phyloP scores from a whole-genome alignment of 1,284 basidiomycete genomes.

The Sutorius eximius region DNA sequence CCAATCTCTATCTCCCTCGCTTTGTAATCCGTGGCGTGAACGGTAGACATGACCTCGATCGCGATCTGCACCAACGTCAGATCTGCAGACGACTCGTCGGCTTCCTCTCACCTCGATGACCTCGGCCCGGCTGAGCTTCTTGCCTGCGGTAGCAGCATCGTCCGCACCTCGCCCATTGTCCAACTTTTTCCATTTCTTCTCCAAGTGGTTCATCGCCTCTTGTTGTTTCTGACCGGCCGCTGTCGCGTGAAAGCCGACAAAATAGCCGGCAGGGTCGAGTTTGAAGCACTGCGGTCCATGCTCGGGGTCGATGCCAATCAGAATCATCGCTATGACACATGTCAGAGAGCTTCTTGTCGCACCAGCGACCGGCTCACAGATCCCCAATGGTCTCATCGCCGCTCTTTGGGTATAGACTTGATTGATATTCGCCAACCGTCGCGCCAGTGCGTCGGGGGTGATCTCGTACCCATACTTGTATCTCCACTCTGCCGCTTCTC shows the following conservation, averaged over 20 bases:
- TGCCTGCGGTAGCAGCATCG: constrained; percentile 68
- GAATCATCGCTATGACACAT: constrained; percentile 77
- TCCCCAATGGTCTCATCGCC: constrained; percentile 95
- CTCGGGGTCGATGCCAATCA: constrained; percentile 92
- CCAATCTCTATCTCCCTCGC: constrained; percentile 86
- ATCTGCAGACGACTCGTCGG: constrained; percentile 18
- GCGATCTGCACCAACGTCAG: constrained; percentile 64
- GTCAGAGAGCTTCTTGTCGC: background rate
- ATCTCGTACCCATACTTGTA: constrained; percentile 99
- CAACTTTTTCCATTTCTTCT: constrained; percentile 98
- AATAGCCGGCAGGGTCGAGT: constrained; percentile 98
- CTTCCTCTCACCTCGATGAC: constrained; percentile 74
- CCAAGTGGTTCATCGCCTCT: constrained; percentile 97
- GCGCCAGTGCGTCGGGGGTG: constrained; percentile 91
- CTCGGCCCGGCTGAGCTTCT: constrained; percentile 61
- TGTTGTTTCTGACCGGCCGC: constrained; percentile 97
- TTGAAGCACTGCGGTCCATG: constrained; percentile 95
- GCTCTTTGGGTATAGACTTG: constrained; percentile 99
- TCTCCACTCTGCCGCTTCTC: constrained; percentile 92
- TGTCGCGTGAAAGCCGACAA: constrained; percentile 97
- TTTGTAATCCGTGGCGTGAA: constrained; percentile 96
- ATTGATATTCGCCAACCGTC: constrained; percentile 96
- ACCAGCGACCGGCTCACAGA: constrained; percentile 57
- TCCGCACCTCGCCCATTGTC: constrained; percentile 74
- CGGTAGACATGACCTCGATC: constrained; percentile 90